Evolutionary conservation across 495 filamentous ascomycete species (phyloP), one percentile per base, ranked within the genome.

Genomic region (Penicillium taxi): DNA sequence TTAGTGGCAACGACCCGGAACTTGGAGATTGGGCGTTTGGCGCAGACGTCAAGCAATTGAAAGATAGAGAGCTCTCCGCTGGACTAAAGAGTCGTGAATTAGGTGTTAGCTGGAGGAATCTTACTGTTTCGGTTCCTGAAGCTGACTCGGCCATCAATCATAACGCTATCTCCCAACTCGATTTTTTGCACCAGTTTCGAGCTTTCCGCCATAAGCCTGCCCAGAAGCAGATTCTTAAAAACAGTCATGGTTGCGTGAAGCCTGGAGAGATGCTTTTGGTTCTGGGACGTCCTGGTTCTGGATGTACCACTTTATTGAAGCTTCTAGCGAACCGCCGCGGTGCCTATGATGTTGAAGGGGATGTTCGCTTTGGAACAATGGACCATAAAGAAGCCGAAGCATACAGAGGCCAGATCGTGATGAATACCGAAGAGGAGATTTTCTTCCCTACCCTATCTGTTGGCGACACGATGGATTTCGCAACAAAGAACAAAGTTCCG

Each of bases 341-440:
- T 9, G 80, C 75, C 7, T 85, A 75, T 44, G 28, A 47, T 1
- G 21, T 78, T 37, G 26, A 35, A 1, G 78, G 78, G 5, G 69
- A 78, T 13, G 74, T 83, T 4, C 60, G 59, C 1, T 82, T 79
- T 46, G 79, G 77, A 14, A 70, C 64, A 7, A 72, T 72, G 15
- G 64, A 66, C 37, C 60, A 69, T 0, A 50, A 71, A 5, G 74
- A 81, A 48, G 72, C 68, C 15, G 64, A 67, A 22, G 60, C 65
- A 20, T 85, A 82, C 45, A 67, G 75, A 12, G 79, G 80, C 22
- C 81, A 89, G 51, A 80, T 85, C 26, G 79, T 80, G 26, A 84
- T 83, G 59, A 67, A 67, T 32, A 61, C 69, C 1, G 82, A 87
- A 48, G 81, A 86, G 32, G 84, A 87, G 42, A 53, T 75, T 13